phyloP scores from a whole-genome alignment of 75 land plant genomes.

The Sequoiadendron giganteum region DNA sequence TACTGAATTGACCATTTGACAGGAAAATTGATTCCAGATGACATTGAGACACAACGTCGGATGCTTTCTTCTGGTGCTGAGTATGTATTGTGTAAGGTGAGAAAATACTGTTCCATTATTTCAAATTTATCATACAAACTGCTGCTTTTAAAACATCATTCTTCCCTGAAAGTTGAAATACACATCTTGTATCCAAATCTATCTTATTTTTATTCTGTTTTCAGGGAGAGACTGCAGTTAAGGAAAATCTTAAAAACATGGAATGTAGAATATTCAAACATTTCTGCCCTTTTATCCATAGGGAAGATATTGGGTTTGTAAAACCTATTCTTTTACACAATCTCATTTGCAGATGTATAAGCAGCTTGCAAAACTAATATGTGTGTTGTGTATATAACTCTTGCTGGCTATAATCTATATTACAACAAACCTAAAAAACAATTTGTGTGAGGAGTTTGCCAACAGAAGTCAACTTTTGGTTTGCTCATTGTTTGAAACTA shows the following conservation, averaged over 20 bases:
- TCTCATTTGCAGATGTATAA: neutral
- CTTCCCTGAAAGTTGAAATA: neutral
- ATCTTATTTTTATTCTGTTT: neutral
- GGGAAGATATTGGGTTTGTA: neutral
- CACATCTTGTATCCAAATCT: neutral
- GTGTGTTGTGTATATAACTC: neutral
- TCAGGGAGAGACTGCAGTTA: neutral
- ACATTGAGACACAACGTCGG: constrained; percentile 28
- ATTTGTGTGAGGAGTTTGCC: neutral
- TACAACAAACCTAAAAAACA: neutral
- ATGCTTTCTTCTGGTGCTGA: constrained; percentile 63
- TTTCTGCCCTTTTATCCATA: neutral
- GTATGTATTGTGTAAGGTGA: constrained; percentile 54
- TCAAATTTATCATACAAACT: neutral
- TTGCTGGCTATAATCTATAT: neutral
- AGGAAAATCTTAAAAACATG: neutral
- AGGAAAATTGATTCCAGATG: constrained; percentile 63
- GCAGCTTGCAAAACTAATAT: neutral
- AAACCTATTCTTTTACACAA: neutral
- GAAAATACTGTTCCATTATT: neutral
- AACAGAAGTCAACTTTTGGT: neutral
- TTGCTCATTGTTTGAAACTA: neutral
- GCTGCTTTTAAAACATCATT: neutral
- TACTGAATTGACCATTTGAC: neutral
- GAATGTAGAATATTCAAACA: neutral